A percentile compares a stretch with the other conserved stretches of the same genome.
Conservation (phyloP, 306 rosid genomes). For the Glycine latifolia region DNA sequence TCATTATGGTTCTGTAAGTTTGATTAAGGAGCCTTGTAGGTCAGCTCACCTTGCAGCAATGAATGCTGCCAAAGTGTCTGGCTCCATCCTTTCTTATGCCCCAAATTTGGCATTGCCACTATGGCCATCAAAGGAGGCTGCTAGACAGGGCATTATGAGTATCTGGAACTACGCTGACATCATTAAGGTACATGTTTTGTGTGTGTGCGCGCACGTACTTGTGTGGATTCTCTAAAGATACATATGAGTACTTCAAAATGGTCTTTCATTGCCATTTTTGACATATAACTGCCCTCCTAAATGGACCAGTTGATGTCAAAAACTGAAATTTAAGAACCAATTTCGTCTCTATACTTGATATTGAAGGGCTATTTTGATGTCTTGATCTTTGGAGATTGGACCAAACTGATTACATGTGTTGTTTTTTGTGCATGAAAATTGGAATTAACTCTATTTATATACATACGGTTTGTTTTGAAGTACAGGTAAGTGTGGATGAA, state of each 20-base stretch:
- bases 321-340: not conserved
- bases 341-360: not conserved
- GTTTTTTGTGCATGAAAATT: not conserved
- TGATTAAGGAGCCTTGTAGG: slow-evolving; percentile 49
- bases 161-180: slow-evolving; percentile 50
- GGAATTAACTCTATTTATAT: not conserved
- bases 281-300: not conserved
- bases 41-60: slow-evolving; percentile 52
- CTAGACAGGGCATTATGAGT: slow-evolving; percentile 45
- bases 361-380: not conserved
- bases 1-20: slow-evolving; percentile 55
- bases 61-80: slow-evolving; percentile 42
- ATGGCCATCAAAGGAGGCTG: slow-evolving; percentile 49
- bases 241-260: not conserved
- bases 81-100: slow-evolving; percentile 48
- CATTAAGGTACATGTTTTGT: slow-evolving; percentile 41
- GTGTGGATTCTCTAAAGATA: not conserved
- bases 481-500: slow-evolving; percentile 69
- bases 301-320: not conserved
- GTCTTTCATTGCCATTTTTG: not conserved
- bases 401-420: not conserved
- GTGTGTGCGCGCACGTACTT: not conserved
- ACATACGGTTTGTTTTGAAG: not conserved
- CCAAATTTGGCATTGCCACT: slow-evolving; percentile 50
- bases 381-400: not conserved